A percentile compares a stretch with the other conserved stretches of the same genome.
Conservation (phyloP, 768 basidiomycete genomes). For the Cytidiella melzeri region DNA sequence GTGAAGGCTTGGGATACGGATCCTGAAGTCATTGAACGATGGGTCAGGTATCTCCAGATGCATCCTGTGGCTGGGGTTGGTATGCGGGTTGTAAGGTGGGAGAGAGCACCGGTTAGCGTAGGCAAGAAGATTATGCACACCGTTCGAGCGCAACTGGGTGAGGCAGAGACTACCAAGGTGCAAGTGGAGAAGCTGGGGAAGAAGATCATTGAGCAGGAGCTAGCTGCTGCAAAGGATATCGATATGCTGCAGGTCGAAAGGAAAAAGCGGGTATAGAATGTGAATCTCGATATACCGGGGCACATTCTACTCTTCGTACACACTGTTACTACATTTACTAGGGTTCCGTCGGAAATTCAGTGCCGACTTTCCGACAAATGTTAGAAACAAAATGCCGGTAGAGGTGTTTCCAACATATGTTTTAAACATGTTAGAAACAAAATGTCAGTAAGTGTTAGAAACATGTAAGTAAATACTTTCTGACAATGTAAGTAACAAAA, state of each 20-base stretch:
- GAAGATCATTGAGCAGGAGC: conserved; percentile 35
- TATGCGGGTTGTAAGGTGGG: conserved; percentile 76
- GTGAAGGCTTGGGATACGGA: conserved; percentile 92
- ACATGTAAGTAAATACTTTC: too few relatives aligned
- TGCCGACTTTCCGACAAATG: too few relatives aligned
- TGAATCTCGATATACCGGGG: too few relatives aligned
- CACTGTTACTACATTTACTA: too few relatives aligned
- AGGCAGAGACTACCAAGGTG: conserved; percentile 20
- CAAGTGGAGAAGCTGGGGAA: conserved; percentile 29
- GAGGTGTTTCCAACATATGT: too few relatives aligned
- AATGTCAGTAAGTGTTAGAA: too few relatives aligned
- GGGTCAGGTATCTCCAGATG: conserved; percentile 70
- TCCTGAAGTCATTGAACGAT: conserved; percentile 67
- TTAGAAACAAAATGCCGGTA: too few relatives aligned
- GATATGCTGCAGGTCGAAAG: not conserved
- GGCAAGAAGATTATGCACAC: conserved; percentile 35
- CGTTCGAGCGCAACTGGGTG: conserved; percentile 27
- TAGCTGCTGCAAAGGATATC: conserved; percentile 12
- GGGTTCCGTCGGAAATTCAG: too few relatives aligned
- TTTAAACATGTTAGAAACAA: too few relatives aligned
- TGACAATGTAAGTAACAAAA: too few relatives aligned
- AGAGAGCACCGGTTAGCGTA: conserved; percentile 51
- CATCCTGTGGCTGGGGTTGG: conserved; percentile 85
- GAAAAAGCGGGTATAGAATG: conserved; percentile 14
- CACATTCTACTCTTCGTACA: too few relatives aligned